phyloP scores from a whole-genome alignment of 768 basidiomycete genomes.

The Russula dissimulans region DNA sequence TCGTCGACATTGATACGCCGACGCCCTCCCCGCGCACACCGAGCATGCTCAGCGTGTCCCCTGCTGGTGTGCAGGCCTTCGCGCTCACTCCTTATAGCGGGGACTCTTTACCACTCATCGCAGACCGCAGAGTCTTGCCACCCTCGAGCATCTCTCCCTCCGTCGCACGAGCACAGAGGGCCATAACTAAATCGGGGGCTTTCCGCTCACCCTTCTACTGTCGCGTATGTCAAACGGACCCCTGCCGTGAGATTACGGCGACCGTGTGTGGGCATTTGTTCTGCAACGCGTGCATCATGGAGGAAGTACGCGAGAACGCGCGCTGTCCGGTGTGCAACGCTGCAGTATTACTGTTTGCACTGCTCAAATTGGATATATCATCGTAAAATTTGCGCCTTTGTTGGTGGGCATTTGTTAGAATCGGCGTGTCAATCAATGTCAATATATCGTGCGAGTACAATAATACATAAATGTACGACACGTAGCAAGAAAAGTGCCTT shows the following conservation, averaged over 20 bases:
- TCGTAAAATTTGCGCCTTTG: background rate
- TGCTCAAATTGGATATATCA: conserved; percentile 15
- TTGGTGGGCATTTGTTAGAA: background rate
- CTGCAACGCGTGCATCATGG: conserved; percentile 16
- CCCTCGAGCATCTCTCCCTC: conserved; percentile 6
- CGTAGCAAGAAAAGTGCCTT: background rate
- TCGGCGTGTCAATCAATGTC: background rate
- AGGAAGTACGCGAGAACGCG: conserved; percentile 17
- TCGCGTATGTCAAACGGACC: conserved; percentile 14
- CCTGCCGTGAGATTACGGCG: conserved; percentile 16
- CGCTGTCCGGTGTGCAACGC: conserved; percentile 18
- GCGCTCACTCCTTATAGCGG: background rate
- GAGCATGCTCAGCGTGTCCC: conserved; percentile 10
- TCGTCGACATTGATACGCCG: conserved; percentile 14
- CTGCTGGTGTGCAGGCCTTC: conserved; percentile 3
- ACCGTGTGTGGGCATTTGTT: conserved; percentile 19
- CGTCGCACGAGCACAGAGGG: conserved; percentile 6
- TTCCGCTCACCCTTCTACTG: conserved; percentile 12
- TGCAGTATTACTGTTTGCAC: conserved; percentile 17
- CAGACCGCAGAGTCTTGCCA: conserved; percentile 4
- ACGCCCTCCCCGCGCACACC: conserved; percentile 18
- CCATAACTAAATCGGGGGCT: too few relatives aligned
- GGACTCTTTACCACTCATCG: background rate
- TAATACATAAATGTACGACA: background rate
- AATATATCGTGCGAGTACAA: background rate